Evolutionary conservation across 495 filamentous ascomycete genomes (phyloP).

Genomic region (Penicillium silybi): DNA sequence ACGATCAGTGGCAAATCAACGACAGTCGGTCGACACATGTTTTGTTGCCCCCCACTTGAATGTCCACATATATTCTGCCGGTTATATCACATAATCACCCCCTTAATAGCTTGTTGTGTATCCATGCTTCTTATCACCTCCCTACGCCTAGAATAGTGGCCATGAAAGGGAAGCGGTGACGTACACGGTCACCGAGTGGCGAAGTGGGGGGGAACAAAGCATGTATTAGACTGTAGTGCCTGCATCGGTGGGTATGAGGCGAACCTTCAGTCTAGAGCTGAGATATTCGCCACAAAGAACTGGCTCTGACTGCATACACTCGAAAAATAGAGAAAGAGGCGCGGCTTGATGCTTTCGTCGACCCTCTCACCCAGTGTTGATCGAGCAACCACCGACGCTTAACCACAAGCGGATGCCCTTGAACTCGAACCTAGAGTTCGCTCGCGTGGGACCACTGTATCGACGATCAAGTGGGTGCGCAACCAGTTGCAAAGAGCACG

Average conservation of each 20-base stretch:
- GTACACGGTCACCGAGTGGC: too few species aligned
- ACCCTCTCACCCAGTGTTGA: not conserved
- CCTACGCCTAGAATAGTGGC: too few species aligned
- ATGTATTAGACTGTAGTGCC: too few species aligned
- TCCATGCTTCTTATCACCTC: too few species aligned
- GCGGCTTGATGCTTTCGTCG: too few species aligned
- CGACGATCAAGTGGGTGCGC: constrained; percentile 5
- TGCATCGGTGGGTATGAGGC: not conserved
- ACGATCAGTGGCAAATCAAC: constrained; percentile 5
- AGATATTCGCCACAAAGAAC: not conserved
- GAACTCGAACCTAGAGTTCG: constrained; percentile 3
- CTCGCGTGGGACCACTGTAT: constrained; percentile 6
- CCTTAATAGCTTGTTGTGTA: too few species aligned
- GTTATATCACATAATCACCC: too few species aligned
- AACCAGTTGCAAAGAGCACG: not conserved
- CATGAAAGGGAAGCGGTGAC: too few species aligned
- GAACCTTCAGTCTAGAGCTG: not conserved
- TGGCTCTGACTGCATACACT: not conserved
- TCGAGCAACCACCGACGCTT: constrained; percentile 9
- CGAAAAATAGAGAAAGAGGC: not conserved
- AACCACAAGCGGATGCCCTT: not conserved
- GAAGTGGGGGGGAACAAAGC: too few species aligned
- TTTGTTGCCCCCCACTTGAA: too few species aligned
- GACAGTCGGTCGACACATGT: too few species aligned
- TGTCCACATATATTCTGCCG: too few species aligned